Base-by-base conservation (phyloP, 2,329 filamentous ascomycete genomes). In the Zymoseptoria passerinii region DNA sequence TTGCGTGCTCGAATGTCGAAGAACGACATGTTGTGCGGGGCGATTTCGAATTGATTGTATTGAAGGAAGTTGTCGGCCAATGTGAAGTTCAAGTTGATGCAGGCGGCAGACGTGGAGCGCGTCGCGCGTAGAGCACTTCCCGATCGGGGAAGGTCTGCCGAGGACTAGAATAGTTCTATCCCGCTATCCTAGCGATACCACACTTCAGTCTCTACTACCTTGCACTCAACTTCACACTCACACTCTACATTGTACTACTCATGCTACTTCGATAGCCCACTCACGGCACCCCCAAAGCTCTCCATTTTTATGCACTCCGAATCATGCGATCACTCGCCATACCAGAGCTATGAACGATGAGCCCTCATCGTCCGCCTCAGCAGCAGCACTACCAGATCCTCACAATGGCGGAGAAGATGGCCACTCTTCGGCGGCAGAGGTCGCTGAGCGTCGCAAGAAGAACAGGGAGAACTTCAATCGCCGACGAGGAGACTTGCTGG, bases 1-100 rank as follows among this genome's bases (percentile, higher is more conserved):
- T 84, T 82, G 51, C 92, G 86, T 56, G 92, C 92, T 76, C 95
- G 96, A 69, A 96, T 82, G 73, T 95, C 92, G 76, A 99, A 99
- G 75, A 99, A 99, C 72, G 90, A 85, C 88, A 96, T 95, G 50
- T 23, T 60, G 56, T 23, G 8, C 13, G 2, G 2, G 23, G 50
- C 8, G 50, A 13, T 50, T 48, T 20, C 56, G 19, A n/a, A n/a
- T n/a, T n/a, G n/a, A n/a, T n/a, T n/a, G 55, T 28, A 23, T 58
- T 40, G 28, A 13, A 44, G 2, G 10, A 44, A 2, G 16, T 16
- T 44, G 35, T 44, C 23, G 23, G 4, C 2, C 2, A 23, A 23
- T 2, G 23, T 40, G 35, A 40, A 40, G 35, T 40, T n/a, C 16
- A 44, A 13, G n/a, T 44, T 16, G 35, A 44, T 44, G 16, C 13